These are phyloP conservation scores for Penicillium cinerascens DNA, from an alignment of 495 filamentous ascomycete genomes.

Conservation along the genomic window DNA sequence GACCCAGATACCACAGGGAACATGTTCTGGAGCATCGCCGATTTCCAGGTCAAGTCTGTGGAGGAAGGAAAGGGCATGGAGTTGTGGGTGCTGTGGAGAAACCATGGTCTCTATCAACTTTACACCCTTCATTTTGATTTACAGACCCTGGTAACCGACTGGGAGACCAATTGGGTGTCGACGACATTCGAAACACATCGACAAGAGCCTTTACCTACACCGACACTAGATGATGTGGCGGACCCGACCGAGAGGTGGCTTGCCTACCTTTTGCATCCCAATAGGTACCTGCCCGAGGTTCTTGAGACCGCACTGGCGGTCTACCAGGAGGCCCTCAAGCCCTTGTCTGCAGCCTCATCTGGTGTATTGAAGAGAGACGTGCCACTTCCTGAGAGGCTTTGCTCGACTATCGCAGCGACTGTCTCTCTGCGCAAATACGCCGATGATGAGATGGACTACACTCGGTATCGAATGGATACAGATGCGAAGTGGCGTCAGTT, in stretches of 20 bases:
- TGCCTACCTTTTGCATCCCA: constrained; percentile 73
- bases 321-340: constrained; percentile 60
- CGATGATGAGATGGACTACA: constrained; percentile 66
- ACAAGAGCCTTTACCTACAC: constrained; percentile 49
- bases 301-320: constrained; percentile 78
- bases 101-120: constrained; percentile 72
- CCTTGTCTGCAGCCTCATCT: constrained; percentile 31
- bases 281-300: constrained; percentile 68
- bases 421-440: constrained; percentile 57
- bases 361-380: constrained; percentile 41
- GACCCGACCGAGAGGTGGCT: constrained; percentile 51
- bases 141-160: constrained; percentile 49
- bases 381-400: constrained; percentile 63
- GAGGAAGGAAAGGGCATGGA: constrained; percentile 54
- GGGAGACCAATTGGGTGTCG: constrained; percentile 68
- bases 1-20: constrained; percentile 64
- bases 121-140: constrained; percentile 61
- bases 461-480: constrained; percentile 63
- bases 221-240: constrained; percentile 57
- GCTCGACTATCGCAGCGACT: constrained; percentile 62
- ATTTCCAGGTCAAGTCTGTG: constrained; percentile 66
- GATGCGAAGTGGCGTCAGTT: constrained; percentile 87
- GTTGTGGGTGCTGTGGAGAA: constrained; percentile 86
- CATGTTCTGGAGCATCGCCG: constrained; percentile 82
- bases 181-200: constrained; percentile 62